A percentile compares a stretch with the other conserved stretches of the same genome.
phyloP scores from a whole-genome alignment of 2,329 filamentous ascomycete species.

The Trichoderma asperellum region DNA sequence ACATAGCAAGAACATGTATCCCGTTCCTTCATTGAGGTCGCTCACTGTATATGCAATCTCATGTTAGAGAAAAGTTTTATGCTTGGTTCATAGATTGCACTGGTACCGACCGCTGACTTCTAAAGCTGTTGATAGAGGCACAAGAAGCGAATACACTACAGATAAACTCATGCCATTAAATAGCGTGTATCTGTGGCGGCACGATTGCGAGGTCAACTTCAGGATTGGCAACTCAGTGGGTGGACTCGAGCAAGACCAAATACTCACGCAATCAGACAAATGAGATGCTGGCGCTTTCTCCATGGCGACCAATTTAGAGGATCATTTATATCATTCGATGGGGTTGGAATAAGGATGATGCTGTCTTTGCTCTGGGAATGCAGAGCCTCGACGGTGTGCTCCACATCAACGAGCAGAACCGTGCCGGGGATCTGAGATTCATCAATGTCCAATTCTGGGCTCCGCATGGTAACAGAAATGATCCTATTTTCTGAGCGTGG shows the following conservation, averaged over 20 bases:
- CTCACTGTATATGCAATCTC: conserved; percentile 30
- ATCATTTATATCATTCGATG: conserved; percentile 55
- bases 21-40: conserved; percentile 47
- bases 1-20: conserved; percentile 50
- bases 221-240: neutral
- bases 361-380: conserved; percentile 43
- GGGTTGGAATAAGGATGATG: conserved; percentile 56
- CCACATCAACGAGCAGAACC: conserved; percentile 47
- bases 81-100: neutral
- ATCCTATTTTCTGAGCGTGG: neutral
- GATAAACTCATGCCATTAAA: conserved; percentile 48
- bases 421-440: conserved; percentile 43
- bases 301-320: conserved; percentile 54
- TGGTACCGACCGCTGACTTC: conserved; percentile 35
- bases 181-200: conserved; percentile 41
- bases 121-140: conserved; percentile 41
- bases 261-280: conserved; percentile 41
- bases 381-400: conserved; percentile 39
- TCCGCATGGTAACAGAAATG: neutral
- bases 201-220: neutral
- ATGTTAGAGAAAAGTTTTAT: neutral
- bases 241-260: neutral
- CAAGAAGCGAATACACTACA: conserved; percentile 46
- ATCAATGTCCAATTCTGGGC: conserved; percentile 13
- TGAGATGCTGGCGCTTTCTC: conserved; percentile 36